phyloP scores from a whole-genome alignment of 169 alveolate genomes.

The Cryptosporidium baileyi region DNA sequence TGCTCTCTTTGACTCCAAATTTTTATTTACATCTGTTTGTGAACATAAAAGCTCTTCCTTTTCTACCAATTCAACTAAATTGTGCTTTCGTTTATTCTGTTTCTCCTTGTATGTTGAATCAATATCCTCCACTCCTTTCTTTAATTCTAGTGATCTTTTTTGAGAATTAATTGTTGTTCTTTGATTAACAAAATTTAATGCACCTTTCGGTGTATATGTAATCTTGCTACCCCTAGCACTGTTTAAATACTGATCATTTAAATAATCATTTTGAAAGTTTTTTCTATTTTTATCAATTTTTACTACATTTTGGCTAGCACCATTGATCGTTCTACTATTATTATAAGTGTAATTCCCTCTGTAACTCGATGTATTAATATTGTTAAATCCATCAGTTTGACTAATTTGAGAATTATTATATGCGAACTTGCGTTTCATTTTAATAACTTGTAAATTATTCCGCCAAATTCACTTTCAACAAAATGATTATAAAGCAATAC shows the following conservation, averaged over 20 bases:
- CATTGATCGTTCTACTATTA: not conserved
- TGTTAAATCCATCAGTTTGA: not conserved
- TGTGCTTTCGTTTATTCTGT: not conserved
- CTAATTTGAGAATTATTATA: conserved; percentile 21
- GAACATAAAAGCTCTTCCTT: not conserved
- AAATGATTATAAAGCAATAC: conserved; percentile 38
- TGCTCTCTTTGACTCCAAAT: not conserved
- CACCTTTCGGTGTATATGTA: too few relatives aligned
- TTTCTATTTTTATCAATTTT: not conserved
- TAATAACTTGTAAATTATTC: not conserved
- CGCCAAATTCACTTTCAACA: not conserved
- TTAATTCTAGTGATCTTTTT: not conserved
- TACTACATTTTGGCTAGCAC: not conserved
- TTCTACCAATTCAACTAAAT: not conserved
- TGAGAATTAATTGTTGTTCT: not conserved
- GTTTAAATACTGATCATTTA: too few relatives aligned
- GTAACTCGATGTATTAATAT: not conserved
- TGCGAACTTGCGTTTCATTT: conserved; percentile 57
- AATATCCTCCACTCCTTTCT: not conserved
- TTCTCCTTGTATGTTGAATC: not conserved
- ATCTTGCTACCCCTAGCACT: too few relatives aligned
- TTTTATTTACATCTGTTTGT: not conserved
- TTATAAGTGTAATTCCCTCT: not conserved
- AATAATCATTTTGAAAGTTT: not conserved
- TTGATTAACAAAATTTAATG: not conserved